Base-by-base conservation (phyloP, 2,329 filamentous ascomycete genomes). In the Reticulascus tulasneorum region DNA sequence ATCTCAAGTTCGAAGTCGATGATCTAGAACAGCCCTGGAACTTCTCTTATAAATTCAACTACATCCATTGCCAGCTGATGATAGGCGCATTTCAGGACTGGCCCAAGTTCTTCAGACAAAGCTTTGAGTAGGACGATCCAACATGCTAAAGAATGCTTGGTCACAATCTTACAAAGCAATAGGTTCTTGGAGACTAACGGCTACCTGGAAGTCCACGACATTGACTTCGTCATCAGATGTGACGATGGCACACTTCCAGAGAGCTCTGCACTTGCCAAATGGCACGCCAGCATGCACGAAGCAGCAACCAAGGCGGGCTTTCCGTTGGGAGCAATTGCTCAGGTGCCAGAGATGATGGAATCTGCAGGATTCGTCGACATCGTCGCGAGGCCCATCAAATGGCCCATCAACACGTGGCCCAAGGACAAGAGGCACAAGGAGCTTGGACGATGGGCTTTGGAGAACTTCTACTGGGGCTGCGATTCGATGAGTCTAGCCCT, bases 1-100 rank as follows among this genome's bases (percentile, higher is more conserved):
- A 78, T 47, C 62, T 75, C 33, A 60, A 60, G 15, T 79, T 78
- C 51, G 55, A 75, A 31, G 60, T 77, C 23, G 72, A 77, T 45
- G 74, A 79, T 46, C 56, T 67, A 23, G 71, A 75, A 43, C 63
- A 72, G 40, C 58, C 66, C 2, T 79, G 75, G 75, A 53, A 66
- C 7, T 54, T 45, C 13, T 66, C 66, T 40, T 47, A 60, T 2
- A 57, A 68, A 35, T 78, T 77, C 51, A 73, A 78, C 54, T 73
- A 67, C 47, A 68, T 79, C 38, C 73, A 77, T 51, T 56, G 63
- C 26, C 64, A 74, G 19, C 63, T 71, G 34, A 64, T 79, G 54
- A 60, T 64, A 6, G 64, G 63, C 18, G 69, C 66, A 40, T 68
- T 79, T 35, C 53, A 59, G 12, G 63, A 77, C 47, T 73, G 69